Conservation (phyloP, 2,329 filamentous ascomycete species). For the Pseudopyricularia cyperi region DNA sequence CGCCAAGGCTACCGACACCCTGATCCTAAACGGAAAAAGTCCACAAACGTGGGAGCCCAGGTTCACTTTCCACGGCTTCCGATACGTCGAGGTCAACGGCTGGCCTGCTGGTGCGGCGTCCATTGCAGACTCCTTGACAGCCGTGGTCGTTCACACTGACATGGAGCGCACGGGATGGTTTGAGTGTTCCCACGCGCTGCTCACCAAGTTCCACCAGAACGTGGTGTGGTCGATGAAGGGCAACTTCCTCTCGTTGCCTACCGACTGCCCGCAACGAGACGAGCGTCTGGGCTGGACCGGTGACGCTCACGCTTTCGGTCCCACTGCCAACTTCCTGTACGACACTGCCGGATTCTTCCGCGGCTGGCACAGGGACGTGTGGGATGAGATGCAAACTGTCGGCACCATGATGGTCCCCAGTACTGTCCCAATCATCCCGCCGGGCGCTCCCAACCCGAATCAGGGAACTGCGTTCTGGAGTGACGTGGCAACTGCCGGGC, state of each 20-base stretch:
- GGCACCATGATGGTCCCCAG: slow-evolving; percentile 16
- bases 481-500: slow-evolving; percentile 15
- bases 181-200: slow-evolving; percentile 31
- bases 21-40: slow-evolving; percentile 15
- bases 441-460: slow-evolving; percentile 2
- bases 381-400: slow-evolving; percentile 18
- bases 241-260: slow-evolving; percentile 44
- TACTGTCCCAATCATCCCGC: slow-evolving; percentile 14
- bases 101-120: slow-evolving; percentile 18
- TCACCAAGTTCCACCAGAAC: slow-evolving; percentile 43
- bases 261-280: slow-evolving; percentile 44
- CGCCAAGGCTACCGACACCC: slow-evolving; percentile 26
- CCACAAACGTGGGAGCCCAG: slow-evolving; percentile 25
- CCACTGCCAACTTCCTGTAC: slow-evolving; percentile 39
- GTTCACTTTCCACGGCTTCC: slow-evolving; percentile 41
- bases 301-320: slow-evolving; percentile 34
- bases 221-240: slow-evolving; percentile 43
- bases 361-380: slow-evolving; percentile 35
- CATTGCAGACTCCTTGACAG: slow-evolving; percentile 8
- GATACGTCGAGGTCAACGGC: slow-evolving; percentile 33
- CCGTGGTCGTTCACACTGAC: slow-evolving; percentile 34
- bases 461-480: slow-evolving; percentile 9
- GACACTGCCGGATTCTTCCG: slow-evolving; percentile 35
- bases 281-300: slow-evolving; percentile 42
- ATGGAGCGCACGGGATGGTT: slow-evolving; percentile 36